Base-by-base conservation (phyloP, 805 yeast genomes). In the Wickerhamomyces xylosicus region DNA sequence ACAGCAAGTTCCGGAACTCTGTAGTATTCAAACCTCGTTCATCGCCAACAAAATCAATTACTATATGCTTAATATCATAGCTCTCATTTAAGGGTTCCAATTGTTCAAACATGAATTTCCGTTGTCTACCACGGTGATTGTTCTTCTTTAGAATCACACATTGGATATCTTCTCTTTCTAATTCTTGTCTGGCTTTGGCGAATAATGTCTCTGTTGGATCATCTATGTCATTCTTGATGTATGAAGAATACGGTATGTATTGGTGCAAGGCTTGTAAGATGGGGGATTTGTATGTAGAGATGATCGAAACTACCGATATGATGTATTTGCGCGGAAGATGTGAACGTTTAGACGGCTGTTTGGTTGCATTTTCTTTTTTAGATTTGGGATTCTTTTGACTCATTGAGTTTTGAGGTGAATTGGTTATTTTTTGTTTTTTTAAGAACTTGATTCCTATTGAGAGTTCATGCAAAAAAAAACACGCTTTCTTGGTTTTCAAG, bases 1-100 rank as follows among this genome's bases (percentile, higher is more conserved):
- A 11, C 52, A 61, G 14, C 58, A 83, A 45, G 87, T 86, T 9
- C 92, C 84, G 58, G 66, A 25, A 25, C 29, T 25, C 29, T 4
- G 29, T 25, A 5, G 29, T 25, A n/a, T 25, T 25, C n/a, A 25
- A n/a, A 5, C 13, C 29, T 13, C 14, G 8, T 25, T 7, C 29
- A 25, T 25, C 8, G 9, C 29, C 29, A 13, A 25, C 29, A n/a
- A 25, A 25, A 25, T 25, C 29, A 7, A 25, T 4, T 10, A 7
- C 9, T 11, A 25, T 25, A 25, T 25, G 29, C 14, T 25, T 7
- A 4, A 25, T 25, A 11, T 25, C 29, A 13, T 8, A 25, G n/a
- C 4, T 25, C 9, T 25, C 29, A 4, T 25, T 25, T n/a, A 25
- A 25, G 5, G 29, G 13, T 8, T 25, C 29, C 29, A 25, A 25